Percentiles rank a stretch among this genome's conserved stretches.
phyloP scores from a whole-genome alignment of 1,139 yeast genomes.

The Taiozyma sp. region DNA sequence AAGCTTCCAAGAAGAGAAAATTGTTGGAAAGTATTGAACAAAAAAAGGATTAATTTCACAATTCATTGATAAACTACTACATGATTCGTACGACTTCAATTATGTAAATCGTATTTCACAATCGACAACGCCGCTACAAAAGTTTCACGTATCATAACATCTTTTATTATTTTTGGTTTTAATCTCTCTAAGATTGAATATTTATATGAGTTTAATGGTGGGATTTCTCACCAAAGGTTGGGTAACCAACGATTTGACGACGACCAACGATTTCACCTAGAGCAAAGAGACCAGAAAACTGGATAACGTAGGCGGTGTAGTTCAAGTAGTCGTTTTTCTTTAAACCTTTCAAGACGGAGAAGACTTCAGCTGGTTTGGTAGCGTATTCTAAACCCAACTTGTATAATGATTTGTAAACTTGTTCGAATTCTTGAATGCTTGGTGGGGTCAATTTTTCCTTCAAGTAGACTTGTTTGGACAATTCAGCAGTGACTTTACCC shows the following conservation, averaged over 20 bases:
- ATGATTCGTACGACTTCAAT: neutral
- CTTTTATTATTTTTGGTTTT: neutral
- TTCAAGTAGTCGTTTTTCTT: slow-evolving; percentile 55
- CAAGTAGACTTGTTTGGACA: slow-evolving; percentile 85
- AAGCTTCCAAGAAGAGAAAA: slow-evolving; percentile 68
- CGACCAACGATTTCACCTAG: slow-evolving; percentile 97
- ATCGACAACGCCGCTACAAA: neutral
- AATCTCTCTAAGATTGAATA: neutral
- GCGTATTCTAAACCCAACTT: slow-evolving; percentile 34
- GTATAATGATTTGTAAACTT: slow-evolving; percentile 59
- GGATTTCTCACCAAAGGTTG: slow-evolving; percentile 27
- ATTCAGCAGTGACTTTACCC: slow-evolving; percentile 84
- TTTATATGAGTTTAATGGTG: slow-evolving; percentile 5
- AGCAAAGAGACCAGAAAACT: slow-evolving; percentile 86
- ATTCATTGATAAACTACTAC: neutral
- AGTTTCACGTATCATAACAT: neutral
- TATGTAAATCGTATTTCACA: neutral
- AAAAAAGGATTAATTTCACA: neutral
- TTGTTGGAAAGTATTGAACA: neutral
- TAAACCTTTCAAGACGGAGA: slow-evolving; percentile 40
- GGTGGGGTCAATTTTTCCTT: slow-evolving; percentile 96
- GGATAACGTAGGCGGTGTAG: slow-evolving; percentile 76
- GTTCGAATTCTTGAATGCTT: slow-evolving; percentile 68
- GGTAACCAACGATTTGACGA: slow-evolving; percentile 87
- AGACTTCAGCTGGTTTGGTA: slow-evolving; percentile 40